Evolutionary conservation across 768 basidiomycete species (phyloP).

Genomic region (Dacryopinax primogenitus): DNA sequence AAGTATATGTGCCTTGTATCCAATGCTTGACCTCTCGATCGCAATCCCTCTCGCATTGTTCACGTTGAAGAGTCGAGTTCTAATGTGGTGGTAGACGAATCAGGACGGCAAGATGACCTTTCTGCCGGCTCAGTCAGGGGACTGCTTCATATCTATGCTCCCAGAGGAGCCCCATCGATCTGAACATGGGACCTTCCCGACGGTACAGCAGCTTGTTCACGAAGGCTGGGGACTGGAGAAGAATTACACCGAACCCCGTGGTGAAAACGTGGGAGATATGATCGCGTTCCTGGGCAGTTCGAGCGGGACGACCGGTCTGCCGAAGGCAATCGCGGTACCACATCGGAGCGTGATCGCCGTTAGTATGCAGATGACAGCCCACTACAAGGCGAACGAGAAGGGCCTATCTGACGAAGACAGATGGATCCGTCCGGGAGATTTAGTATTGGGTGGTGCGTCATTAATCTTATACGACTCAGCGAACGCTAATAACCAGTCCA

Average conservation of each 20-base stretch:
- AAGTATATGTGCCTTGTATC: too few relatives aligned
- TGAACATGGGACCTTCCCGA: neutral
- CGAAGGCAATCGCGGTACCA: constrained; percentile 48
- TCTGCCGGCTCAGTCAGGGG: too few relatives aligned
- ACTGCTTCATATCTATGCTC: too few relatives aligned
- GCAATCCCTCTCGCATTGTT: too few relatives aligned
- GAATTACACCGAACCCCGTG: neutral
- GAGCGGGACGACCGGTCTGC: constrained; percentile 62
- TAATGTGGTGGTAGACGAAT: too few relatives aligned
- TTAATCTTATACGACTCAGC: too few relatives aligned
- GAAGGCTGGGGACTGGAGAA: neutral
- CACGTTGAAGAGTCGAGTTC: too few relatives aligned
- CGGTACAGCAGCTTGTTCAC: neutral
- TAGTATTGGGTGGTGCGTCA: neutral
- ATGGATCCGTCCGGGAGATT: constrained; percentile 47
- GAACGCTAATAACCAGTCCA: too few relatives aligned
- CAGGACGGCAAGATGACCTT: too few relatives aligned
- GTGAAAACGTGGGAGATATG: constrained; percentile 27
- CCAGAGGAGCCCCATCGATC: neutral
- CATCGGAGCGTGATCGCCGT: constrained; percentile 49
- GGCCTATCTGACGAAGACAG: constrained; percentile 20
- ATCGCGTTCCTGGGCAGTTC: constrained; percentile 61
- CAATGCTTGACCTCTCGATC: too few relatives aligned
- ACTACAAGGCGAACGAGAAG: constrained; percentile 39
- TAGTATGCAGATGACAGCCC: constrained; percentile 45